Base-by-base conservation (phyloP, 208 protist species). In the Leishmania arabica region DNA sequence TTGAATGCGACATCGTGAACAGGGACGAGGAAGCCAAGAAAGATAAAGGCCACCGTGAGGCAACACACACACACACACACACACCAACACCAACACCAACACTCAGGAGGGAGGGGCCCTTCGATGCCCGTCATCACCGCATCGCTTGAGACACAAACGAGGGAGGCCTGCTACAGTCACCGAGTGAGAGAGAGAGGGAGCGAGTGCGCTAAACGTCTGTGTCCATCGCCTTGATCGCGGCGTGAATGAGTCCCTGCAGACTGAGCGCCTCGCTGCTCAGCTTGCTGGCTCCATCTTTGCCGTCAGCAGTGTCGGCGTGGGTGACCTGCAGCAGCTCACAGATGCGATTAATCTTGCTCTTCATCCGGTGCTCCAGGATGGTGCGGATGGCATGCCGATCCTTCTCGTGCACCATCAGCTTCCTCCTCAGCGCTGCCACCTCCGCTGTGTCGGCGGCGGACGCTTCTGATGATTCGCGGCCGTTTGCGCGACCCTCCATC, bases 361-460 rank as follows among this genome's bases (percentile, higher is more conserved):
- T 92, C 75, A 98, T 94, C 47, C 93, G 91, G 60, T 91, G 86
- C 80, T 98, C 93, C 85, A 98, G 84, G n/a, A 98, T 98, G 31
- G 88, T 97, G 78, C 88, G 86, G 24, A 98, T 83, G 8, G 96
- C 96, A 13, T 83, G 84, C 3, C 91, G 84, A 75, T 98, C 96
- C 79, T 95, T 96, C 62, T 88, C 86, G 27, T 96, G 92, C 37
- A 86, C 81, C 11, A 78, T 60, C 9, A 88, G 53, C 53, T 82
- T 70, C 58, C 72, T 73, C 60, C 76, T 73, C 64, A 83, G 73
- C 27, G 19, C 37, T 8, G 45, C 77, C 27, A 80, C 80, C 58
- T 79, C 81, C 54, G 21, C 62, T 27, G 47, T 45, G 53, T 62
- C 31, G 77, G 71, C 47, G 3, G 19, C 37, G 4, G 69, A 37